Base-by-base conservation (phyloP, 495 filamentous ascomycete species). In the Penicillium cinerascens region DNA sequence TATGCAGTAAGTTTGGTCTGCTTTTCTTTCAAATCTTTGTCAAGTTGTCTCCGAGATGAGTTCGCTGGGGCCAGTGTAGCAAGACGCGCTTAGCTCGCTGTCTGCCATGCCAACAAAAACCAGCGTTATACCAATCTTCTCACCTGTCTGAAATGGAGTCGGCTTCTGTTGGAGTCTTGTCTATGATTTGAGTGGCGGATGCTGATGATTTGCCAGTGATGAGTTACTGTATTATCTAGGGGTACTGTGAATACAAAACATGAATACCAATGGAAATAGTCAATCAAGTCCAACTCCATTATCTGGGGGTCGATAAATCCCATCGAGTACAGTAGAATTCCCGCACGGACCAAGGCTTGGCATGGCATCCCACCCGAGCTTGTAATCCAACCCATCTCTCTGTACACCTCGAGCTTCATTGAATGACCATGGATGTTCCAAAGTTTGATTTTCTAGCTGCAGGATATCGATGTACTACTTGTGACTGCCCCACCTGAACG, bases 21-120 rank as follows among this genome's bases (percentile, higher is more conserved):
- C 2, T 33, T 47, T 27, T 56, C 35, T 26, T n/a, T n/a, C n/a
- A n/a, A n/a, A n/a, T n/a, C n/a, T 27, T 44, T 16, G n/a, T 29
- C 17, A 0, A 1, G 4, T 18, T 35, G 44, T 35, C 36, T 59
- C 37, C 62, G 56, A 73, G 78, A 81, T 80, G 78, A 80, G 61
- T 61, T 55, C 67, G 76, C 78, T 80, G 75, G 77, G 78, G 77
- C 78, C 76, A 81, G 70, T 80, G 73, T 77, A 81, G 74, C 59
- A 68, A 69, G 65, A 70, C 64, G 69, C 66, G 47, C 51, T 54
- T 47, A 29, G 53, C 40, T 47, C 53, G 69, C 69, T 70, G 70
- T 70, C 55, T 70, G 65, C 74, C 49, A 69, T 81, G 77, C 56
- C 76, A 80, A 66, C 66, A 74, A 72, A 70, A 55, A 75, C 77